Evolutionary conservation across 2,329 filamentous ascomycete species (phyloP).

Genomic region (Colletotrichum limetticola): DNA sequence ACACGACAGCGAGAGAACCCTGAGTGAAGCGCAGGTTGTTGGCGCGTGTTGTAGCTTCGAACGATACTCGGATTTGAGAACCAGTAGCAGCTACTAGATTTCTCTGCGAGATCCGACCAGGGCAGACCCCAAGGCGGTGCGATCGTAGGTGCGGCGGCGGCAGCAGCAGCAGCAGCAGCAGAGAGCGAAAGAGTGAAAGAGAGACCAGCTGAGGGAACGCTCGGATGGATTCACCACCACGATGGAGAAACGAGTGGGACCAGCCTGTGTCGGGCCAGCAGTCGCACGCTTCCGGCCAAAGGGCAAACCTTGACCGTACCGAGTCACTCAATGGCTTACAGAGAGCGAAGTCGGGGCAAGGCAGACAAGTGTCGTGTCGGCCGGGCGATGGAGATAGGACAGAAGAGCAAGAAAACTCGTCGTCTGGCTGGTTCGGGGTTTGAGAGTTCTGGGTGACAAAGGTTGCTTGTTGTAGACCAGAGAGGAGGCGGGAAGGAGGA

Average conservation of each 20-base stretch:
- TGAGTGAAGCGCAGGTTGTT: slow-evolving; percentile 5
- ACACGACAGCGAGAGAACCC: neutral
- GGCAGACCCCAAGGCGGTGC: slow-evolving; percentile 15
- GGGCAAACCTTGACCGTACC: slow-evolving; percentile 14
- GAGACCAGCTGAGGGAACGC: slow-evolving; percentile 19
- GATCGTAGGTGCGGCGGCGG: slow-evolving; percentile 16
- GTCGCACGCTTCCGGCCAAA: slow-evolving; percentile 31
- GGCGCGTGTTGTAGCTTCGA: slow-evolving; percentile 20
- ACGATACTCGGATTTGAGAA: neutral
- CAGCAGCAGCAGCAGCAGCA: neutral
- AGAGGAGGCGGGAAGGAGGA: slow-evolving; percentile 13
- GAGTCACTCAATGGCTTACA: slow-evolving; percentile 13
- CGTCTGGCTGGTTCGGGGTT: neutral
- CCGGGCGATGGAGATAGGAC: neutral
- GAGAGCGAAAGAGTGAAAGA: neutral
- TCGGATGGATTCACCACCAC: slow-evolving; percentile 28
- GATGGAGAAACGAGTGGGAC: slow-evolving; percentile 35
- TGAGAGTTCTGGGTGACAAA: neutral
- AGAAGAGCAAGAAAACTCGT: neutral
- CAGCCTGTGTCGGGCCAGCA: slow-evolving; percentile 20
- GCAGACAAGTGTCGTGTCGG: slow-evolving; percentile 8
- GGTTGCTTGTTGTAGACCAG: neutral
- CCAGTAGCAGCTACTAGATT: slow-evolving; percentile 19
- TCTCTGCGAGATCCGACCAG: slow-evolving; percentile 10
- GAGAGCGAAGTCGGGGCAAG: slow-evolving; percentile 3